Evolutionary conservation across 129 eudicot species (phyloP).

Genomic region (Chrysanthemum lavandulifolium): DNA sequence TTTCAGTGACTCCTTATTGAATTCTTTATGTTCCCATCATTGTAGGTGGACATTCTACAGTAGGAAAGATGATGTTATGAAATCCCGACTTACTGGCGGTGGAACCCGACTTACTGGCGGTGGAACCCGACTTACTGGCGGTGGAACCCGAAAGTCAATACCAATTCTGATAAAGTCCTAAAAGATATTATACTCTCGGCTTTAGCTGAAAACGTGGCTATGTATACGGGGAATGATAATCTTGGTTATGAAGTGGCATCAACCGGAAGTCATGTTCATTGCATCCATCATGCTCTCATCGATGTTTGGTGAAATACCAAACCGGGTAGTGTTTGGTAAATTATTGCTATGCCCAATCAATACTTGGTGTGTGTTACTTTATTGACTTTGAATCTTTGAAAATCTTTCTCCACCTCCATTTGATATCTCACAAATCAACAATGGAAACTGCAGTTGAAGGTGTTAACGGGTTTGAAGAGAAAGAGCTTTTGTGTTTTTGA

Average conservation of each 20-base stretch:
- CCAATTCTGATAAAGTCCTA: constrained; percentile 47
- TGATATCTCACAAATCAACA: constrained; percentile 50
- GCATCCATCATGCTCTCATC: constrained; percentile 84
- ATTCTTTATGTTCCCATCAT: no score
- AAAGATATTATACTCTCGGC: constrained; percentile 61
- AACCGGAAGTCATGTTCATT: constrained; percentile 62
- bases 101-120: no score
- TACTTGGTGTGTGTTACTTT: constrained; percentile 75
- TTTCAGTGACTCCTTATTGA: no score
- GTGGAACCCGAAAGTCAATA: constrained; percentile 51
- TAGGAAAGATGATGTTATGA: no score
- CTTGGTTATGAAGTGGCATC: constrained; percentile 87
- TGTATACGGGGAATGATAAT: constrained; percentile 81
- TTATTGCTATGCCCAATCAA: constrained; percentile 58
- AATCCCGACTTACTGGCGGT: no score
- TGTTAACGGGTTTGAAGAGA: constrained; percentile 65
- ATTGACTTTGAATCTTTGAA: constrained; percentile 49
- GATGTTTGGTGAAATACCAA: constrained; percentile 60
- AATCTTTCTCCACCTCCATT: constrained; percentile 61
- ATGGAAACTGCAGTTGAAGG: constrained; percentile 48
- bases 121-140: constrained; percentile 74
- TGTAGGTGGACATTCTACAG: no score
- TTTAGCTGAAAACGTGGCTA: constrained; percentile 72
- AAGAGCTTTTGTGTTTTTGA: constrained; percentile 58
- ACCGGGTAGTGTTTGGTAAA: constrained; percentile 85